Evolutionary conservation across 495 filamentous ascomycete genomes (phyloP).

Genomic region (Tuber calosporum): DNA sequence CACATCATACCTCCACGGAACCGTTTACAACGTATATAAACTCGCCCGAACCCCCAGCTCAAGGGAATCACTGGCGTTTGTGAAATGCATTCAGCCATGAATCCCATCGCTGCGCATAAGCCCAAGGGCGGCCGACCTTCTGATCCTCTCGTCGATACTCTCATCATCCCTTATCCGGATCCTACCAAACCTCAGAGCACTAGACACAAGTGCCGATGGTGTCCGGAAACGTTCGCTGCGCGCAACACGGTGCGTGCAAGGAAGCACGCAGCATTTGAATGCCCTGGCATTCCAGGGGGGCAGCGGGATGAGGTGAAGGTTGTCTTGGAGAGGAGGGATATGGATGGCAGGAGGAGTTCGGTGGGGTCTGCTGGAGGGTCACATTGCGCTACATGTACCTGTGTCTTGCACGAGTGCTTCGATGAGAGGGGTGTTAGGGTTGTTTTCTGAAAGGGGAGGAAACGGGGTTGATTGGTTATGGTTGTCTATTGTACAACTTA

Average conservation of each 20-base stretch:
- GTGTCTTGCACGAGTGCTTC: not conserved
- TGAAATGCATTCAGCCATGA: not conserved
- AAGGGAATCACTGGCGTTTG: not conserved
- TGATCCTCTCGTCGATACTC: slow-evolving; percentile 1
- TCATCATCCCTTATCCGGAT: not conserved
- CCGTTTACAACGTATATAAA: slow-evolving; percentile 6
- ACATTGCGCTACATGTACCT: slow-evolving; percentile 1
- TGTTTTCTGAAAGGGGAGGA: not conserved
- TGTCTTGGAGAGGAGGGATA: not conserved
- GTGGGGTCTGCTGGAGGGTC: slow-evolving; percentile 3
- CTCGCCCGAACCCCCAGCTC: not conserved
- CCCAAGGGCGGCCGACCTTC: not conserved
- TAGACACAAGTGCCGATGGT: not conserved
- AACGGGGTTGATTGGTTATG: not conserved
- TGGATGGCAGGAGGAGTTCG: slow-evolving; percentile 3
- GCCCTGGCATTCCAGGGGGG: not conserved
- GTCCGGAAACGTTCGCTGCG: not conserved
- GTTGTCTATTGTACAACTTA: not conserved
- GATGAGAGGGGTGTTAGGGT: slow-evolving; percentile 4
- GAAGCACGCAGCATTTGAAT: not conserved
- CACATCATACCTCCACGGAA: not conserved
- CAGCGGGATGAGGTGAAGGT: not conserved
- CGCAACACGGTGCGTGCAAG: not conserved
- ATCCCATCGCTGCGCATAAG: not conserved
- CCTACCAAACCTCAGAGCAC: slow-evolving; percentile 1